Conservation (phyloP, 139 green algal species). For the Tetraselmis chui region DNA sequence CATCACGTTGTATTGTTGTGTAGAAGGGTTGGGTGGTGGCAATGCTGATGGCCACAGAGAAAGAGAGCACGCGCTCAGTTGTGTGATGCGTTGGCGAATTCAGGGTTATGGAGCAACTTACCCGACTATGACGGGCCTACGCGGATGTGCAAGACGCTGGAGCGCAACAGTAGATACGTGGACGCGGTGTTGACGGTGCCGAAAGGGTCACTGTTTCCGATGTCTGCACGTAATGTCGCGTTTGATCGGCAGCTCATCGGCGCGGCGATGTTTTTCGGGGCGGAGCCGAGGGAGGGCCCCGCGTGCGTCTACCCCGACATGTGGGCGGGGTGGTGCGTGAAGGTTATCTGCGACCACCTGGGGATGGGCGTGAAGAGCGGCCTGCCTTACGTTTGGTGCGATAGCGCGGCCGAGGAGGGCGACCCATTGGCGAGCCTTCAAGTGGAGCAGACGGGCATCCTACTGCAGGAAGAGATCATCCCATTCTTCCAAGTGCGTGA, state of each 20-base stretch:
- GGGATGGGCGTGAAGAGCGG: constrained; percentile 89
- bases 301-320: constrained; percentile 96
- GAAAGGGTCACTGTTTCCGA: constrained; percentile 89
- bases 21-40: no score
- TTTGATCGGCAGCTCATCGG: constrained; percentile 89
- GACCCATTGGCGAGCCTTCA: background rate
- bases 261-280: constrained; percentile 94
- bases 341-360: constrained; percentile 95
- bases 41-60: no score
- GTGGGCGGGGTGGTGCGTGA: constrained; percentile 95
- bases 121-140: constrained; percentile 96
- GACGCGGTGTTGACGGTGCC: constrained; percentile 92
- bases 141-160: constrained; percentile 93
- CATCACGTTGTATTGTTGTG: no score
- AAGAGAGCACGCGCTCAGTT: no score
- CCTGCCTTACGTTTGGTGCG: constrained; percentile 95
- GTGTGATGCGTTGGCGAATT: no score
- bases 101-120: constrained; percentile 94
- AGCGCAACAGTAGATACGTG: constrained; percentile 92
- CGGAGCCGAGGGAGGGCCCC: constrained; percentile 95
- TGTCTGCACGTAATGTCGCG: constrained; percentile 97
- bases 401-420: constrained; percentile 77
- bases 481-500: constrained; percentile 82
- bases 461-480: constrained; percentile 79
- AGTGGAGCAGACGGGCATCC: background rate